Conservation (phyloP, 257 asterid species). For the Penstemon eatonii region DNA sequence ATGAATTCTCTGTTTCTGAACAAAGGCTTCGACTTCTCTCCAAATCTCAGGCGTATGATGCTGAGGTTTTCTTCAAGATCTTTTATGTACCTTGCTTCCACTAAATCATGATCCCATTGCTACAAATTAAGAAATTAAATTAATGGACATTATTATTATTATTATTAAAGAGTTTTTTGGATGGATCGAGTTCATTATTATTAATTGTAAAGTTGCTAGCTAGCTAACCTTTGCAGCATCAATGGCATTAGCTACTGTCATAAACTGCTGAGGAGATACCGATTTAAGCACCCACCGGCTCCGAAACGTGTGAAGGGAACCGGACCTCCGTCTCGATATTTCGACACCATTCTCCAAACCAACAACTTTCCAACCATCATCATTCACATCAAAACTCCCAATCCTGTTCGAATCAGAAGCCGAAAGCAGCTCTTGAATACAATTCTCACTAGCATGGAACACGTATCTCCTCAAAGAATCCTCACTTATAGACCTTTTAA, state of each 20-base stretch:
- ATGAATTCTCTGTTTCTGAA: conserved; percentile 90
- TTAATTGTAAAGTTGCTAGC: not conserved
- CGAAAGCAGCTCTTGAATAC: conserved; percentile 84
- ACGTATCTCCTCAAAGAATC: conserved; percentile 85
- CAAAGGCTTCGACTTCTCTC: conserved; percentile 81
- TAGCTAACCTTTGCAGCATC: conserved; percentile 84
- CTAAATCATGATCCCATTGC: conserved; percentile 90
- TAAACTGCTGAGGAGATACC: conserved; percentile 72
- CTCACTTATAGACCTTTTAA: conserved; percentile 86
- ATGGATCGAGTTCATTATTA: too few species aligned
- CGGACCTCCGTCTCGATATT: conserved; percentile 71
- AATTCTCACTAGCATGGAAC: conserved; percentile 81
- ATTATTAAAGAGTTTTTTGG: too few species aligned
- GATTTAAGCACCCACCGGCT: conserved; percentile 75
- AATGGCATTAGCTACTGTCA: conserved; percentile 81
- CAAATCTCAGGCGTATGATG: conserved; percentile 72
- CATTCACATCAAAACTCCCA: conserved; percentile 30
- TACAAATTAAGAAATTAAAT: conserved; percentile 18
- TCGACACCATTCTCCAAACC: conserved; percentile 70
- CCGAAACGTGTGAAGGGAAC: conserved; percentile 74
- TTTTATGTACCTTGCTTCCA: conserved; percentile 76
- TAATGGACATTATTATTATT: not conserved
- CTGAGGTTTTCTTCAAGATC: conserved; percentile 79
- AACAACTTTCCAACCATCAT: conserved; percentile 70
- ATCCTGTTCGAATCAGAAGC: conserved; percentile 66